Percentiles rank a stretch among this genome's conserved stretches.
These are phyloP conservation scores for Fusarium sp. DNA, from an alignment of 2,329 filamentous ascomycete species.

Conservation along the genomic window DNA sequence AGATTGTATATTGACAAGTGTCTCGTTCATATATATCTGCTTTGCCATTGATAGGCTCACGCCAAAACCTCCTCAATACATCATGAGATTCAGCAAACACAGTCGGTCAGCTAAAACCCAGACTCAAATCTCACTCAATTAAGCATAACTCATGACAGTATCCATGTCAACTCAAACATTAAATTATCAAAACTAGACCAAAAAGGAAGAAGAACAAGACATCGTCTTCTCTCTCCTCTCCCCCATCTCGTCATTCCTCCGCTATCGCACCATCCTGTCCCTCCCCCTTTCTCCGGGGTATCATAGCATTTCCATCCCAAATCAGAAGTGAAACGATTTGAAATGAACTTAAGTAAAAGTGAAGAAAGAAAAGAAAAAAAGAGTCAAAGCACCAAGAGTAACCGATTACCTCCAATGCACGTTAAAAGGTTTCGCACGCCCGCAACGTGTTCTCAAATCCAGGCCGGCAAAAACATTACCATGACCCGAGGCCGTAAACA, in stretches of 20 bases:
- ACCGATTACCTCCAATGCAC: conserved; percentile 13
- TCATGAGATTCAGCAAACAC: neutral
- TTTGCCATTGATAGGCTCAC: neutral
- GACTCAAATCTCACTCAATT: neutral
- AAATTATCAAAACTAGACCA: conserved; percentile 26
- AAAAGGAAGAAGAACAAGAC: conserved; percentile 20
- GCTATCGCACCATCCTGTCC: conserved; percentile 16
- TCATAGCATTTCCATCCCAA: conserved; percentile 33
- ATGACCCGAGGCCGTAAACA: conserved; percentile 27
- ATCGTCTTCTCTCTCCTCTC: neutral
- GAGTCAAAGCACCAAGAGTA: conserved; percentile 26
- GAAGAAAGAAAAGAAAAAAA: neutral
- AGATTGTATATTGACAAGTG: too few species aligned
- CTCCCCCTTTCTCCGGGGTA: conserved; percentile 35
- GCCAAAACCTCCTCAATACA: neutral
- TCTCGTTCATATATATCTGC: neutral
- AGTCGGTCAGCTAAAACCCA: too few species aligned
- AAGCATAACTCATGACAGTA: neutral
- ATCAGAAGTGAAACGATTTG: conserved; percentile 9
- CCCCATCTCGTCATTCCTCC: neutral
- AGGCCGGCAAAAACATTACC: conserved; percentile 18
- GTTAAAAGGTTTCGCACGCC: conserved; percentile 6
- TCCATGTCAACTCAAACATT: conserved; percentile 26
- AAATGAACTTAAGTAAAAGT: neutral
- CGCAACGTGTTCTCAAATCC: conserved; percentile 22